Evolutionary conservation across 106 monocot genomes (phyloP).

Genomic region (Platanthera guangdongensis): DNA sequence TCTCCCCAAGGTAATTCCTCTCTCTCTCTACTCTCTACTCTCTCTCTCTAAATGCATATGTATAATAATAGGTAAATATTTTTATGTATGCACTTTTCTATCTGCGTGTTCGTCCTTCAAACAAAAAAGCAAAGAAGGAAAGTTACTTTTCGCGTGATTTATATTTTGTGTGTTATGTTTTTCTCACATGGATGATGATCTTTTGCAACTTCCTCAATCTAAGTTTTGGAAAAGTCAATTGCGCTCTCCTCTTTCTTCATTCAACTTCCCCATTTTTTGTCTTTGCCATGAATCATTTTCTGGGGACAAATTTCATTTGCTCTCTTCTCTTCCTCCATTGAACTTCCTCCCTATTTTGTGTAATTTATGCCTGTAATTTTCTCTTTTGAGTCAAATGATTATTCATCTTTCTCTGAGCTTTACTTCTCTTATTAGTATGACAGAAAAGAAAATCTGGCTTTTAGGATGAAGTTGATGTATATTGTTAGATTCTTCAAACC

Average conservation of each 20-base stretch:
- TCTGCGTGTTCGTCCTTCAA: not conserved
- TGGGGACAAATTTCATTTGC: not conserved
- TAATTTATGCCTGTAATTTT: not conserved
- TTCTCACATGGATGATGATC: not conserved
- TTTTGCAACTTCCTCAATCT: not conserved
- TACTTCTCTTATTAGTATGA: not conserved
- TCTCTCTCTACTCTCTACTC: not conserved
- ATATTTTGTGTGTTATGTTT: not conserved
- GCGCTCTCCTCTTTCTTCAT: too few species aligned
- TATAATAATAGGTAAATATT: too few species aligned
- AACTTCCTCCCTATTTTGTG: not conserved
- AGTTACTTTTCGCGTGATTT: not conserved
- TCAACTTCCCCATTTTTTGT: not conserved
- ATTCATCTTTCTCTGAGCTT: not conserved
- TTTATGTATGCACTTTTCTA: not conserved
- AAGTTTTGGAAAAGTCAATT: not conserved
- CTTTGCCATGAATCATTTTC: not conserved
- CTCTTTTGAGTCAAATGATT: not conserved
- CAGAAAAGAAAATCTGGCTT: not conserved
- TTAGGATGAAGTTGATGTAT: not conserved
- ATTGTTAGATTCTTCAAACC: not conserved
- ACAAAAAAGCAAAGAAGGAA: not conserved
- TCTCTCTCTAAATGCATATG: not conserved
- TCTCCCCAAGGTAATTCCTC: slow-evolving; percentile 35
- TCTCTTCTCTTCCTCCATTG: not conserved